Percentiles rank a stretch among this genome's conserved stretches.
These are phyloP conservation scores for Phytopythium ostracodes DNA, from an alignment of 352 stramenopile species.

Conservation along the genomic window DNA sequence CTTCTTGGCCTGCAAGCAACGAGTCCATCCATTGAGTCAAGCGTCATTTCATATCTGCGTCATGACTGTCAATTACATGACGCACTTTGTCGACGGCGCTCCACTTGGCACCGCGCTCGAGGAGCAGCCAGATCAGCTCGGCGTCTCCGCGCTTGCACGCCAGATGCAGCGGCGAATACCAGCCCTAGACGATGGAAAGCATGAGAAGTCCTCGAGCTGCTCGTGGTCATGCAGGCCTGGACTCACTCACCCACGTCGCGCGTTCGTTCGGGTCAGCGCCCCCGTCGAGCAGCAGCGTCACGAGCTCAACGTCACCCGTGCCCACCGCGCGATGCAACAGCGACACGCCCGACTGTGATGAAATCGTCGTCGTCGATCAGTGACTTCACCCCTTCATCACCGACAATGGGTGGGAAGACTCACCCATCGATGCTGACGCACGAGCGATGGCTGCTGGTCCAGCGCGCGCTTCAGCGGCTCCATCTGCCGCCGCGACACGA, in stretches of 20 bases:
- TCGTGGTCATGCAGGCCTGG: too few species aligned
- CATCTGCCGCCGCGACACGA: slow-evolving; percentile 41
- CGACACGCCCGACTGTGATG: slow-evolving; percentile 49
- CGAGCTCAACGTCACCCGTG: slow-evolving; percentile 33
- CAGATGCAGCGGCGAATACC: slow-evolving; percentile 76
- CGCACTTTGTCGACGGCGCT: slow-evolving; percentile 46
- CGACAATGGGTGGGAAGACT: background rate
- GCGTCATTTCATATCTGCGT: too few species aligned
- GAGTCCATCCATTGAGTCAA: background rate
- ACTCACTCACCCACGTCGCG: slow-evolving; percentile 45
- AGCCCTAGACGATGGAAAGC: slow-evolving; percentile 28
- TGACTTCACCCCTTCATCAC: background rate
- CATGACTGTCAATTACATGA: too few species aligned
- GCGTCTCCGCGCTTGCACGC: slow-evolving; percentile 67
- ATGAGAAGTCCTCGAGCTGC: too few species aligned
- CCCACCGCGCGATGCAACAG: slow-evolving; percentile 63
- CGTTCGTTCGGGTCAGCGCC: slow-evolving; percentile 52
- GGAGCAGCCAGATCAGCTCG: slow-evolving; percentile 53
- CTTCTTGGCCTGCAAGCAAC: slow-evolving; percentile 32
- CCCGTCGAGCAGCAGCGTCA: slow-evolving; percentile 37
- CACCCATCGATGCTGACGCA: slow-evolving; percentile 64
- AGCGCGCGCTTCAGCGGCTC: slow-evolving; percentile 28
- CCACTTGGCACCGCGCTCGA: slow-evolving; percentile 63
- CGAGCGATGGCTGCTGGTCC: slow-evolving; percentile 22
- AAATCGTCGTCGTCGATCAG: background rate